Evolutionary conservation across 768 basidiomycete genomes (phyloP).

Genomic region (Sistotremastrum suecicum): DNA sequence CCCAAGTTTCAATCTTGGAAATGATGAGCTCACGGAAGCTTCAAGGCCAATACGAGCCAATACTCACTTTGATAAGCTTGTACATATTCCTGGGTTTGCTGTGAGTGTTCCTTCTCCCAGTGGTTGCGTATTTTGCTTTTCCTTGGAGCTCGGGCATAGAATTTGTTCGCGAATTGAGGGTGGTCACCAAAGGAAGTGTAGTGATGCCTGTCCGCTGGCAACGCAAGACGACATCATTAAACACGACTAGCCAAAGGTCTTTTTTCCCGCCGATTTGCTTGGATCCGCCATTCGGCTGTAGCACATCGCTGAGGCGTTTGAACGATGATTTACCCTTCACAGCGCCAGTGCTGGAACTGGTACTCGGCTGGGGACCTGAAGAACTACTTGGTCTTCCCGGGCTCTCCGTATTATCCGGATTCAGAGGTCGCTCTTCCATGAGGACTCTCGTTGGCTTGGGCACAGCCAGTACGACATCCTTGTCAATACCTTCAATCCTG

Average conservation of each 20-base stretch:
- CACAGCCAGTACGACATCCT: constrained; percentile 79
- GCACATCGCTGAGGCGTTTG: constrained; percentile 81
- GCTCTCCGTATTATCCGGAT: background rate
- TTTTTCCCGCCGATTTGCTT: constrained; percentile 49
- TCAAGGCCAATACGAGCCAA: constrained; percentile 2
- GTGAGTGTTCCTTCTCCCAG: constrained; percentile 59
- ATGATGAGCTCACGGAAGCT: background rate
- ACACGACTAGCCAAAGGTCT: constrained; percentile 89
- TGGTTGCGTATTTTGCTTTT: constrained; percentile 73
- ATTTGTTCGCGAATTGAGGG: constrained; percentile 52
- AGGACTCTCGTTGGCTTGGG: constrained; percentile 84
- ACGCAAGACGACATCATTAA: constrained; percentile 89
- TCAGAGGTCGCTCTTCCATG: constrained; percentile 51
- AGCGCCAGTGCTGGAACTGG: constrained; percentile 27
- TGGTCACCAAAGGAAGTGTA: constrained; percentile 58
- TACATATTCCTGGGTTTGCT: constrained; percentile 85
- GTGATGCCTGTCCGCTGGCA: constrained; percentile 89
- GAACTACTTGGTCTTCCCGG: constrained; percentile 5
- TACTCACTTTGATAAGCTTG: constrained; percentile 72
- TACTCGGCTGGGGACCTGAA: constrained; percentile 20
- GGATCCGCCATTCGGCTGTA: constrained; percentile 31
- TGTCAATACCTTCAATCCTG: constrained; percentile 91
- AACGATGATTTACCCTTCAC: constrained; percentile 78
- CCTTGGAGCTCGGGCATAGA: constrained; percentile 77
- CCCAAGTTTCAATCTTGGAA: constrained; percentile 73